These are phyloP conservation scores for Huntiella decipiens DNA, from an alignment of 2,329 filamentous ascomycete genomes.

Conservation along the genomic window DNA sequence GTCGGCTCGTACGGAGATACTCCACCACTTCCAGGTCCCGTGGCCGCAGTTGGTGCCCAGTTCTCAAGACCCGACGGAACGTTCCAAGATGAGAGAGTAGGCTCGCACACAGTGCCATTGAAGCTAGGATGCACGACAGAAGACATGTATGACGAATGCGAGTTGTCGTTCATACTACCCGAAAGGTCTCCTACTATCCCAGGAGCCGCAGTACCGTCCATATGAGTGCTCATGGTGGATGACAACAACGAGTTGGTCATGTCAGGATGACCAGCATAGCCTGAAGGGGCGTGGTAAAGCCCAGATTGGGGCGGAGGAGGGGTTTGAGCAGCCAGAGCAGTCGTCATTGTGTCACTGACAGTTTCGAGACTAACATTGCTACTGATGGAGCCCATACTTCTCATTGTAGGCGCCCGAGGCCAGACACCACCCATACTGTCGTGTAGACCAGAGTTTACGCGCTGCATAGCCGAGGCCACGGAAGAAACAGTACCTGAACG, in stretches of 20 bases:
- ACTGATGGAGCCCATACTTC: conserved; percentile 9
- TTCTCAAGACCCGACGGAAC: conserved; percentile 3
- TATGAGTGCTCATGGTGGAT: not conserved
- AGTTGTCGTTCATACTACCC: not conserved
- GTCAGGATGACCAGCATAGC: not conserved
- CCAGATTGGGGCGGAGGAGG: conserved; percentile 5
- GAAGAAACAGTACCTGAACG: conserved; percentile 34
- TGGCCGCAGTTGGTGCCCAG: conserved; percentile 3
- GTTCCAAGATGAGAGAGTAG: conserved; percentile 3
- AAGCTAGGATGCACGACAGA: conserved; percentile 5
- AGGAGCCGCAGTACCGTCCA: not conserved
- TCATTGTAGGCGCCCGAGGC: conserved; percentile 5
- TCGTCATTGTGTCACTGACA: conserved; percentile 6
- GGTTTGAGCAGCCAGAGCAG: conserved; percentile 1
- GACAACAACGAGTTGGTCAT: conserved; percentile 2
- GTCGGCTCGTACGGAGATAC: conserved; percentile 10
- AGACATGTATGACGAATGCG: not conserved
- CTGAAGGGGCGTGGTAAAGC: not conserved
- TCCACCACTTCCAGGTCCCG: not conserved
- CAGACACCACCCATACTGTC: conserved; percentile 5
- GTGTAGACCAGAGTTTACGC: not conserved
- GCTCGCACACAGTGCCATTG: conserved; percentile 5
- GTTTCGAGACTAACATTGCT: conserved; percentile 10
- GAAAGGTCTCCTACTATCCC: not conserved
- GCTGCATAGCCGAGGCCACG: conserved; percentile 20